Evolutionary conservation across 106 monocot species (phyloP), one percentile per base, ranked within the genome.

Genomic region (Platanthera guangdongensis): DNA sequence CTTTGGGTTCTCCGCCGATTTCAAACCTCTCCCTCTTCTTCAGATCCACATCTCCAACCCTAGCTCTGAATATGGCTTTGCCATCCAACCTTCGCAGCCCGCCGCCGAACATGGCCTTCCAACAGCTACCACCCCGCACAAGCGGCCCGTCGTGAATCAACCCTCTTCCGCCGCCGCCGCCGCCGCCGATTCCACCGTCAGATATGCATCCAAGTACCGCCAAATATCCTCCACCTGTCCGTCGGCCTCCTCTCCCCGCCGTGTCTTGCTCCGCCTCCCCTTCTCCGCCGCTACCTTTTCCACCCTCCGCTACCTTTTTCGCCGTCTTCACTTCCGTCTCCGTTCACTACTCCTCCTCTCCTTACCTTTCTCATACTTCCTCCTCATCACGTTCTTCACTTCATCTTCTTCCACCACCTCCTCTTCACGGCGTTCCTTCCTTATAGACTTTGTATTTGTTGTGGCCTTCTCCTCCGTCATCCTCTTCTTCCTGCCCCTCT

Each of bases 311-410:
- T 68, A 82, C 25, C 50, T 86, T 64, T 57, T 89, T 77, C 86
- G 77, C 74, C 84, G 86, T 6, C 84, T 89, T 47, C 89, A 78
- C 75, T 82, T 90, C 74, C 87, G 87, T 19, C 64, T 87, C 57
- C 87, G 85, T 18, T 59, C 83, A 76, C 73, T 87, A 47, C 82
- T 90, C 25, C 85, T 87, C 48, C 77, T 88, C 51, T 86, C 85
- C 19, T 73, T 84, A 79, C 83, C 82, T 16, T 78, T 81, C 32
- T 25, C 82, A 9, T 88, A 81, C 75, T 76, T 80, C 63, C 63
- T 86, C 63, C 52, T 87, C 30, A 80, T 76, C 7, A 77, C 79
- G 47, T 71, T 77, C 52, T 28, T 47, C 51, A 84, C 63, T 39
- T 87, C 49, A 77, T 76, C 51, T 54, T 74, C 60, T 28, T 50